Evolutionary conservation across 352 stramenopile genomes (phyloP).

Genomic region (Phytophthora pisi): DNA sequence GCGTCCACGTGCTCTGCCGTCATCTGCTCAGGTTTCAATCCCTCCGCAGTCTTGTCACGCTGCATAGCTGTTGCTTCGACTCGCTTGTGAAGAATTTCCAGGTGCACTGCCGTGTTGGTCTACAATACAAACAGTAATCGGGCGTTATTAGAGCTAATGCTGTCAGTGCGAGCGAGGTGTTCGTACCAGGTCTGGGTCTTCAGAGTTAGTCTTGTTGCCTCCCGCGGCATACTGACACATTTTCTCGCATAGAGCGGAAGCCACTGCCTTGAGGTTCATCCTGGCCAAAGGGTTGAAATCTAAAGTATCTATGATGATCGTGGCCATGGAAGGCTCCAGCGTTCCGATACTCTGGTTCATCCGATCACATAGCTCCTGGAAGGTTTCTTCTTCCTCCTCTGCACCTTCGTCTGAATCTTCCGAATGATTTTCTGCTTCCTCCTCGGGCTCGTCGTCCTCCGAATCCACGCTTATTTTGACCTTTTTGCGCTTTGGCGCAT

Average conservation of each 20-base stretch:
- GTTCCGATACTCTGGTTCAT: neutral
- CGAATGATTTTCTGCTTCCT: neutral
- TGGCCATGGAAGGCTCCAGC: neutral
- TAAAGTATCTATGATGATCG: conserved; percentile 2
- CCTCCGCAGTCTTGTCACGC: conserved; percentile 8
- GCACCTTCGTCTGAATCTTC: neutral
- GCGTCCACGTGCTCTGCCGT: conserved; percentile 1
- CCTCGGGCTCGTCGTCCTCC: neutral
- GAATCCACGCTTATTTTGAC: neutral
- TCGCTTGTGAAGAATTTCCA: conserved; percentile 4
- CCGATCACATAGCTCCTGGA: conserved; percentile 2
- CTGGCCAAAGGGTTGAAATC: conserved; percentile 4
- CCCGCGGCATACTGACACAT: neutral
- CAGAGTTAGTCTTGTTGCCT: neutral
- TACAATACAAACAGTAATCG: neutral
- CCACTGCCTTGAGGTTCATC: conserved; percentile 6
- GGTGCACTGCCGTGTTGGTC: neutral
- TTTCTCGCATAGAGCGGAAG: conserved; percentile 1
- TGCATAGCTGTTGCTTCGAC: neutral
- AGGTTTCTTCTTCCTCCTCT: neutral
- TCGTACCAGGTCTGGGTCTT: conserved; percentile 4
- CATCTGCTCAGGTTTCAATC: conserved; percentile 5
- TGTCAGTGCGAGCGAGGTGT: neutral
- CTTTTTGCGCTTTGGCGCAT: neutral
- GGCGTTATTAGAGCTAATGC: neutral